Conservation (phyloP, 768 basidiomycete genomes). For the Tricholoma sp. region DNA sequence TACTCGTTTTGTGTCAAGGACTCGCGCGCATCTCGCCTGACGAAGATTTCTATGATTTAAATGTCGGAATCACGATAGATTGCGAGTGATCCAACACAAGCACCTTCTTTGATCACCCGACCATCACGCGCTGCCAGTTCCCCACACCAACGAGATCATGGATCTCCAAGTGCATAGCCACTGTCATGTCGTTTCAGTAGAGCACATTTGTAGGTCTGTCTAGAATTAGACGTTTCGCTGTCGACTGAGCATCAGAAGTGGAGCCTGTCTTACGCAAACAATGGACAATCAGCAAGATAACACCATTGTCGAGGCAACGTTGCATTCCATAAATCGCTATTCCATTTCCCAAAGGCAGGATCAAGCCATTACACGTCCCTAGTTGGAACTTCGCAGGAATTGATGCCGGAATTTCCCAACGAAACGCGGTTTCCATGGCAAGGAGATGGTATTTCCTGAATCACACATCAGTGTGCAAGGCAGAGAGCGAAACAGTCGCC, state of each 20-base stretch:
- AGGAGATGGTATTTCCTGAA: background rate
- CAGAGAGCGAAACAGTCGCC: background rate
- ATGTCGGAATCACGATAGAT: background rate
- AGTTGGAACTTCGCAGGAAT: too few relatives aligned
- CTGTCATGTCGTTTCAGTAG: background rate
- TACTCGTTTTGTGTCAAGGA: background rate
- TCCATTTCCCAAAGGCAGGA: background rate
- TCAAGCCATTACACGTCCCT: background rate
- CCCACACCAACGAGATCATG: background rate
- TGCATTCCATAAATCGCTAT: background rate
- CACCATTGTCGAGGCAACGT: background rate
- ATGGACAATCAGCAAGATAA: too few relatives aligned
- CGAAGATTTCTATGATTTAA: background rate
- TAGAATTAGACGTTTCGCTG: background rate
- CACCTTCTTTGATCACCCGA: background rate
- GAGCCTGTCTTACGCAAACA: background rate
- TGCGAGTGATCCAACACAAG: background rate
- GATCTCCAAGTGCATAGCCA: too few relatives aligned
- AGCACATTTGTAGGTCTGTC: too few relatives aligned
- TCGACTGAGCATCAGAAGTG: background rate
- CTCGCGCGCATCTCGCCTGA: background rate
- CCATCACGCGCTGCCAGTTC: background rate
- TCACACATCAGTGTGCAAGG: background rate
- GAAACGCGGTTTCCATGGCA: background rate
- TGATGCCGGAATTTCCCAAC: background rate